Base-by-base conservation (phyloP, 371 early-diverging fungal genomes). In the Mucor sp. region DNA sequence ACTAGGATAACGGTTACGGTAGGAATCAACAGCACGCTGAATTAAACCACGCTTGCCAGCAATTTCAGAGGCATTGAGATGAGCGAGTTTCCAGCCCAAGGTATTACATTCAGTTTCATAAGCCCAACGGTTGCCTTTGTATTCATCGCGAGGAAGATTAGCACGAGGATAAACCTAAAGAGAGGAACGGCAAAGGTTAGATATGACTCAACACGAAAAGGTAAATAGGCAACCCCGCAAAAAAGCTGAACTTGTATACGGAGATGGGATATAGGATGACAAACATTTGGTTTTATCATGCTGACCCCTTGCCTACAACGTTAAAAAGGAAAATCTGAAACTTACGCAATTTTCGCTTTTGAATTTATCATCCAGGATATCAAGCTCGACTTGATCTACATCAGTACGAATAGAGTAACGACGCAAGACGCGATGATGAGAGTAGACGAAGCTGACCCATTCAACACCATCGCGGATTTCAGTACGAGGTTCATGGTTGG, bases 21-120 rank as follows among this genome's bases (percentile, higher is more conserved):
- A 97, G 27, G 91, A 92, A 75, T 97, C 97, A 0, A 97, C 98
- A 0, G 97, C 96, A 6, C 97, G 85, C 73, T 97, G 98, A 53
- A 97, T 85, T 41, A 97, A 78, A 14, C 98, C 98, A 41, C 97
- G 89, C 63, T 93, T 92, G 6, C 90, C 95, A 41, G 90, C 85
- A 47, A 96, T 86, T 63, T 93, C 84, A 19, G 82, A 78, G 17
- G 85, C 85, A 75, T 97, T 97, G 11, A 95, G 77, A 62, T 87
- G 92, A 14, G 81, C 79, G 33, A 77, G 57, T 57, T 74, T 74
- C 78, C 78, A 77, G 3, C 78, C 78, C 21, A 77, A 58, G 27
- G 66, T 69, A 58, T 77, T 77, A 27, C 74, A 74, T 60, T 71
- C 77, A 17, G 70, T 77, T 63, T 77, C 77, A 39, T 74, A 71